A percentile compares a stretch with the other conserved stretches of the same genome.
Conservation (phyloP, 768 basidiomycete genomes). For the Cantharellus anzutake region DNA sequence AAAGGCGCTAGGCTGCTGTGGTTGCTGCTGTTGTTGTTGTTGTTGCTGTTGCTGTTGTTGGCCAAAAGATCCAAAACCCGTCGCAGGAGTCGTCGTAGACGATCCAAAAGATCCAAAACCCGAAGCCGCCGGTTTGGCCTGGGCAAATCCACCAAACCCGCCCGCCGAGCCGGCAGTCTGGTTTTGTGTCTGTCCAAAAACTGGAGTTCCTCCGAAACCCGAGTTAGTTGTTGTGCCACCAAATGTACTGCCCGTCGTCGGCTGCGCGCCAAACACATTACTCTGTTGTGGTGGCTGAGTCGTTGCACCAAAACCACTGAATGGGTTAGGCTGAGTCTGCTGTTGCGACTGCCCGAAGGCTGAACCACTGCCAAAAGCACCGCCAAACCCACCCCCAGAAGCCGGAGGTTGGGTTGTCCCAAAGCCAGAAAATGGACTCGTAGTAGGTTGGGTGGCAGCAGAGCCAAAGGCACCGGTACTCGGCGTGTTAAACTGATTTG, state of each 20-base stretch:
- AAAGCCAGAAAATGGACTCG: conserved; percentile 3
- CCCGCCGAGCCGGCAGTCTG: conserved; percentile 13
- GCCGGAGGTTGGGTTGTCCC: neutral
- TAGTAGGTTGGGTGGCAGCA: neutral
- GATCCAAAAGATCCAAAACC: conserved; percentile 8
- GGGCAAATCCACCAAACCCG: conserved; percentile 9
- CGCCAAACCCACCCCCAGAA: neutral
- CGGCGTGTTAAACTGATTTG: conserved; percentile 4
- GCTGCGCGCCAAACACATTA: conserved; percentile 2
- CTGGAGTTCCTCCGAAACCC: neutral
- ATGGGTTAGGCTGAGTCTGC: conserved; percentile 7
- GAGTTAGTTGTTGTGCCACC: neutral
- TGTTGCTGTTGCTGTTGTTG: conserved; percentile 6
- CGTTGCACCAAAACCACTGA: conserved; percentile 8
- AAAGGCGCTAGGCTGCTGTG: conserved; percentile 4
- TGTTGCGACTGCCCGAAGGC: conserved; percentile 5
- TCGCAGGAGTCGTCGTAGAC: conserved; percentile 20
- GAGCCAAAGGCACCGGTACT: neutral
- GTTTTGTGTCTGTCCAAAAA: conserved; percentile 10
- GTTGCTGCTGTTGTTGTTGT: neutral
- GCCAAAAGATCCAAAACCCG: conserved; percentile 11
- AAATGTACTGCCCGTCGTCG: neutral
- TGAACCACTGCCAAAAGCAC: neutral
- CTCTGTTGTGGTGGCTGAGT: conserved; percentile 4
- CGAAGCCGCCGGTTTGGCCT: conserved; percentile 10